Percentiles rank a stretch among this genome's conserved stretches.
These are phyloP conservation scores for Fraxinus sp. DNA, from an alignment of 305 asterid species.

Conservation along the genomic window DNA sequence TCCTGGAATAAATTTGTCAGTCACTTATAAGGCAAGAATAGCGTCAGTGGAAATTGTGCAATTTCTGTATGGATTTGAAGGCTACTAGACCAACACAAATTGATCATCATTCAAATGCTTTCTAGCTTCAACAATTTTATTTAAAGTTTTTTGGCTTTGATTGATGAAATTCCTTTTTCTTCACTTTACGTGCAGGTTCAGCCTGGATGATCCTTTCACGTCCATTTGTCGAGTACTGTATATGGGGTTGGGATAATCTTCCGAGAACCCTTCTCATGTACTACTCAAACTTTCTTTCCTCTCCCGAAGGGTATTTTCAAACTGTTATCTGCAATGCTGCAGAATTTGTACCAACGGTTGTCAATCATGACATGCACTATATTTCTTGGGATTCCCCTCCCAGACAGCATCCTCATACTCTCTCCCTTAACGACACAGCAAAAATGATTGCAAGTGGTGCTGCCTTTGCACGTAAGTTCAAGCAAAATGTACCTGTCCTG, in stretches of 20 bases:
- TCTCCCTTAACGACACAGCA: conserved; percentile 64
- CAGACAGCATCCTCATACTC: conserved; percentile 73
- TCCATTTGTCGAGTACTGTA: conserved; percentile 68
- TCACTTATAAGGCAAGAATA: background rate
- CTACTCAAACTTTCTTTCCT: conserved; percentile 82
- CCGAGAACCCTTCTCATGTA: conserved; percentile 95
- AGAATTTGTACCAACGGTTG: conserved; percentile 63
- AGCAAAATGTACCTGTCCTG: conserved; percentile 42
- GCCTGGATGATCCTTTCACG: conserved; percentile 96
- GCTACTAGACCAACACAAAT: background rate
- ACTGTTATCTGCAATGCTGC: conserved; percentile 82
- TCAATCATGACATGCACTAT: conserved; percentile 94
- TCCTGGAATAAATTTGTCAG: background rate
- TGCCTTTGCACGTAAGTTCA: conserved; percentile 91
- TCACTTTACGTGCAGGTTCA: conserved; percentile 55
- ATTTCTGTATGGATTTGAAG: background rate
- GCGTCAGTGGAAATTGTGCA: background rate
- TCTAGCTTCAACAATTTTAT: background rate
- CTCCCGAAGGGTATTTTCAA: conserved; percentile 96
- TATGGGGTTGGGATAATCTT: conserved; percentile 98
- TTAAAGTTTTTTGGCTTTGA: background rate
- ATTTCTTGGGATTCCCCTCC: conserved; percentile 95
- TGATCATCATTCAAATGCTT: background rate
- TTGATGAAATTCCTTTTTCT: background rate
- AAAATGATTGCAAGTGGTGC: conserved; percentile 68